Conservation (phyloP, 1,284 basidiomycete genomes). For the Rhodotorula sp. region DNA sequence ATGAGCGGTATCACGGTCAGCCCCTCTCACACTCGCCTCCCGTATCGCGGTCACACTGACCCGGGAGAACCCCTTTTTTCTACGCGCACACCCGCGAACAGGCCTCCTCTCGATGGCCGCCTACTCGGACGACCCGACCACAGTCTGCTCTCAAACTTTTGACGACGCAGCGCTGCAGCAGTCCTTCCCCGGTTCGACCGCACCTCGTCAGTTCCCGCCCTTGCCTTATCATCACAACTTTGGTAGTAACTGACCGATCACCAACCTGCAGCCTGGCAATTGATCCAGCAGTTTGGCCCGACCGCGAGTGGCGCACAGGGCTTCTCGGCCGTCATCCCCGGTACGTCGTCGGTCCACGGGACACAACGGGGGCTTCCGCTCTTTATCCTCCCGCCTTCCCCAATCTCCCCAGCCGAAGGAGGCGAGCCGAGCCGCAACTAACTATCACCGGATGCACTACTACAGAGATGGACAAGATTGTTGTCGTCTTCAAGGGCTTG, state of each 20-base stretch:
- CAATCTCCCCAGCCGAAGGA: background rate
- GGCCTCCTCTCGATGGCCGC: conserved; percentile 41
- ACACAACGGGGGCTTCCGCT: too few species aligned
- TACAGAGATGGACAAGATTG: conserved; percentile 45
- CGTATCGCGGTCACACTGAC: too few species aligned
- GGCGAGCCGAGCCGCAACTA: background rate
- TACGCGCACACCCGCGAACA: background rate
- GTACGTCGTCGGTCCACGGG: conserved; percentile 7
- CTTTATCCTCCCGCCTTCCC: background rate
- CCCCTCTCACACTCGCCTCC: too few species aligned
- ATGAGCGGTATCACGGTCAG: conserved; percentile 11
- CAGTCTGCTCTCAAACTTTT: conserved; percentile 41
- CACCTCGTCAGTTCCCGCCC: conserved; percentile 5
- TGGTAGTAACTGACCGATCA: too few species aligned
- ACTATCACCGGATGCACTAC: fast-evolving
- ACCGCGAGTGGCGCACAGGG: conserved; percentile 38
- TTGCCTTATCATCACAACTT: too few species aligned
- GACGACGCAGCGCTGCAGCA: conserved; percentile 13
- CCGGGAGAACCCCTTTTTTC: background rate
- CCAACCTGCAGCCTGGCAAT: conserved; percentile 31
- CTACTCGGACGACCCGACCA: conserved; percentile 35
- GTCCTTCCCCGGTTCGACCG: conserved; percentile 38
- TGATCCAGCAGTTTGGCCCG: conserved; percentile 39
- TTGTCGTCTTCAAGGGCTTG: conserved; percentile 38
- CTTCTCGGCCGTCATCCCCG: conserved; percentile 40